Evolutionary conservation across 177 flowering plant genomes (phyloP).

Genomic region (Vitis hybrid): DNA sequence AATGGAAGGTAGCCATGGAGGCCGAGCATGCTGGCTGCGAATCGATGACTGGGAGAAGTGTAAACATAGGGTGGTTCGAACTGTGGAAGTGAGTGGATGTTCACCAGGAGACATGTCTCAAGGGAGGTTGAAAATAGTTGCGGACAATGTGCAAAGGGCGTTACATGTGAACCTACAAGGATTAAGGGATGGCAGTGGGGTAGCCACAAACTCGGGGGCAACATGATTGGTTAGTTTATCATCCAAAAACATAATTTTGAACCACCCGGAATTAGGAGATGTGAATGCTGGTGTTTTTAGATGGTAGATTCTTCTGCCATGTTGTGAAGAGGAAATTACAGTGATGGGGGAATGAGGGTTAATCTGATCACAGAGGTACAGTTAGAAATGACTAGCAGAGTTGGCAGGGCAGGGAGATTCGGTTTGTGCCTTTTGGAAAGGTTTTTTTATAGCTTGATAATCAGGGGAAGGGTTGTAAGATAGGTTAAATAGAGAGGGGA

Average conservation of each 20-base stretch:
- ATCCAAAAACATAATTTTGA: background rate
- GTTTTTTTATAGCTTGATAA: background rate
- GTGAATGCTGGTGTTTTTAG: too few species aligned
- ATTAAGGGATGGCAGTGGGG: conserved; percentile 52
- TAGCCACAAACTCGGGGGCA: conserved; percentile 38
- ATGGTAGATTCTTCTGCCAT: background rate
- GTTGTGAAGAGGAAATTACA: too few species aligned
- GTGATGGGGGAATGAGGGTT: too few species aligned
- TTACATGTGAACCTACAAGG: conserved; percentile 68
- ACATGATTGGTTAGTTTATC: conserved; percentile 18
- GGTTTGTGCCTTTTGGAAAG: too few species aligned
- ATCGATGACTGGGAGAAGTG: conserved; percentile 90
- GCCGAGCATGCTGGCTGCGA: conserved; percentile 82
- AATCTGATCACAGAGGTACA: too few species aligned
- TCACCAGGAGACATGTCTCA: conserved; percentile 57
- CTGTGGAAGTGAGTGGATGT: conserved; percentile 60
- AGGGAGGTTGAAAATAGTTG: conserved; percentile 80
- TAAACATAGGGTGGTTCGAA: conserved; percentile 76
- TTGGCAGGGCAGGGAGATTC: background rate
- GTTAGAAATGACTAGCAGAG: too few species aligned
- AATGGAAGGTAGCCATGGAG: conserved; percentile 99
- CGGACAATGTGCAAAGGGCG: conserved; percentile 77
- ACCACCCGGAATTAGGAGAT: background rate
- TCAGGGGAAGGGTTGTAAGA: too few species aligned
- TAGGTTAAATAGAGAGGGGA: too few species aligned